Evolutionary conservation across 306 rosid species (phyloP).

Genomic region (Vigna reflexopilosa): DNA sequence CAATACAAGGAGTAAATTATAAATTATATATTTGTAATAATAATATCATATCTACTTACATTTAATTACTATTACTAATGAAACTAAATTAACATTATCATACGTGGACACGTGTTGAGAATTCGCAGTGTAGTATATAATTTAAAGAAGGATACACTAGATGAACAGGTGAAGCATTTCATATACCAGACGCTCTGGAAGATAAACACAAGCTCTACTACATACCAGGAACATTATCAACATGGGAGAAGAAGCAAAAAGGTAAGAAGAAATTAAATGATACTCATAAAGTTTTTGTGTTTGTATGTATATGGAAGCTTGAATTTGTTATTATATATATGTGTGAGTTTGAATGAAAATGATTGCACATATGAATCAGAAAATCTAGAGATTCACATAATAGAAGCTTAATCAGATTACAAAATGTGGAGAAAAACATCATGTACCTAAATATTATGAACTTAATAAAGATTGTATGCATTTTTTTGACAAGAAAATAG

Average conservation of each 20-base stretch:
- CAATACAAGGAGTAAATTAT: no score
- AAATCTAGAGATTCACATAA: background rate
- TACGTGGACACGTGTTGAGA: no score
- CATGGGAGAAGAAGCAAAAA: conserved; percentile 49
- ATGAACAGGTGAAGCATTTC: background rate
- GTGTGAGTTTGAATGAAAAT: background rate
- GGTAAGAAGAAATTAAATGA: conserved; percentile 17
- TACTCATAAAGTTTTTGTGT: background rate
- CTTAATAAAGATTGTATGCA: background rate
- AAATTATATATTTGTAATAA: no score
- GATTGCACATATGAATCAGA: background rate
- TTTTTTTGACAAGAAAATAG: background rate
- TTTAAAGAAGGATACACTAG: background rate
- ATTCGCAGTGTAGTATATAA: no score
- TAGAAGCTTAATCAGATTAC: background rate
- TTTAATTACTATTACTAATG: no score
- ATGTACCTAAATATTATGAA: background rate
- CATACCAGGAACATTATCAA: background rate
- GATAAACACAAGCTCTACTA: background rate
- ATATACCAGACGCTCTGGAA: background rate
- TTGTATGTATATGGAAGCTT: background rate
- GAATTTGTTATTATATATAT: background rate
- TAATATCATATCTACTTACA: no score
- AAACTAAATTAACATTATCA: no score
- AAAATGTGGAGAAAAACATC: background rate